phyloP scores from a whole-genome alignment of 78 protist genomes.

The Guillardia theta region DNA sequence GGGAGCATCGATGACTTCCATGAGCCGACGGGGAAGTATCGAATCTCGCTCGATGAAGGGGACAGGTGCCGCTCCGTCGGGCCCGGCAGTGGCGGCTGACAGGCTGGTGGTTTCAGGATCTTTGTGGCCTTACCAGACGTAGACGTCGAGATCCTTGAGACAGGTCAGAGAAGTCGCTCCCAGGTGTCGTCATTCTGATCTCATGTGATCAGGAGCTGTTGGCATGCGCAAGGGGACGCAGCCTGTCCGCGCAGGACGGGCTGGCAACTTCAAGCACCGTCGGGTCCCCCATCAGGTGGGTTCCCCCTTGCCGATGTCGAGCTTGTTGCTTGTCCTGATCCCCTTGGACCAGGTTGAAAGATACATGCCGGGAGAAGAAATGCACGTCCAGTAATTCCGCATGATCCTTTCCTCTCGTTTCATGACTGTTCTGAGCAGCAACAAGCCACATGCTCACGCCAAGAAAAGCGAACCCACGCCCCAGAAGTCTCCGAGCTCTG shows the following conservation, averaged over 20 bases:
- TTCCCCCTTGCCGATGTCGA: neutral
- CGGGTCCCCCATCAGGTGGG: neutral
- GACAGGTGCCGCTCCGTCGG: neutral
- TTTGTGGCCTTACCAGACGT: neutral
- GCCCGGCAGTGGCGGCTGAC: neutral
- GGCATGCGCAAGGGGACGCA: neutral
- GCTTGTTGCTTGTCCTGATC: neutral
- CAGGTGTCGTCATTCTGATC: too few species aligned
- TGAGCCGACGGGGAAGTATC: neutral
- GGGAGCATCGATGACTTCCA: neutral
- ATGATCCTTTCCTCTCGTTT: too few species aligned
- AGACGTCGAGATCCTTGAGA: neutral
- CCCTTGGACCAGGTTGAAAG: neutral
- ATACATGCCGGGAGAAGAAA: neutral
- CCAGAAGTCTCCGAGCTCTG: too few species aligned
- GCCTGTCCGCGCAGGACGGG: neutral
- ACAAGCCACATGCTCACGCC: too few species aligned
- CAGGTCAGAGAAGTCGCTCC: too few species aligned
- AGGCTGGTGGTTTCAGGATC: neutral
- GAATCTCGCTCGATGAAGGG: neutral
- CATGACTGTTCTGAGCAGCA: too few species aligned
- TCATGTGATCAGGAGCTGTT: neutral
- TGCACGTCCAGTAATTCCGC: too few species aligned
- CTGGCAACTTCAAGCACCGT: neutral
- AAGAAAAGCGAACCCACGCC: too few species aligned